Evolutionary conservation across 2,329 filamentous ascomycete genomes (phyloP).

Genomic region (Juglanconis sp.): DNA sequence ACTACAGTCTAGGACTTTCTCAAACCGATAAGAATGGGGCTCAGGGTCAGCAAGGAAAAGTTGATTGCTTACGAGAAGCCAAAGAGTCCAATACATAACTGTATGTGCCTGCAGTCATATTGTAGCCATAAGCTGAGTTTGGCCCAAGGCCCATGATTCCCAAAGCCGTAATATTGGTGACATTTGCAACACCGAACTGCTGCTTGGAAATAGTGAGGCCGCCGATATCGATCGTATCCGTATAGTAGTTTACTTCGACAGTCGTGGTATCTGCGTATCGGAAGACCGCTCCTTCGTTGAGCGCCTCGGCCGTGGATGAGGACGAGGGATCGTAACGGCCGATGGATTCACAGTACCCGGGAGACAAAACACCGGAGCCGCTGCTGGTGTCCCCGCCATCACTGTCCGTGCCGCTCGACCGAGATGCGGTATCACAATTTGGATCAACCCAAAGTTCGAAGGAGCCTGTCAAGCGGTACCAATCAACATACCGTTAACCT

Average conservation of each 20-base stretch:
- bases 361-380: neutral
- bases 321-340: constrained; percentile 1
- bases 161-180: neutral
- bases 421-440: neutral
- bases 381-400: neutral
- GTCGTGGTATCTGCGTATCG: neutral
- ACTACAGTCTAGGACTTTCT: too few species aligned
- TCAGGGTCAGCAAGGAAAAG: too few species aligned
- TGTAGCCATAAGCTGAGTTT: neutral
- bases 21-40: too few species aligned
- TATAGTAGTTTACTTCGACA: neutral
- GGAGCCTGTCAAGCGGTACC: neutral
- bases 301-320: neutral
- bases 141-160: constrained; percentile 6
- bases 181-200: constrained; percentile 5
- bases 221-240: constrained; percentile 4
- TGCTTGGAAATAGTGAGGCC: neutral
- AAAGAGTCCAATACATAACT: constrained; percentile 3
- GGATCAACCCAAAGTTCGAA: constrained; percentile 22
- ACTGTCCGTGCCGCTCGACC: neutral
- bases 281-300: neutral
- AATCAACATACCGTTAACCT: too few species aligned
- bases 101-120: neutral
- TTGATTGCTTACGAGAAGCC: neutral
- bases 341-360: neutral